phyloP scores from a whole-genome alignment of 257 asterid species.

The Nicotiana attenuata region DNA sequence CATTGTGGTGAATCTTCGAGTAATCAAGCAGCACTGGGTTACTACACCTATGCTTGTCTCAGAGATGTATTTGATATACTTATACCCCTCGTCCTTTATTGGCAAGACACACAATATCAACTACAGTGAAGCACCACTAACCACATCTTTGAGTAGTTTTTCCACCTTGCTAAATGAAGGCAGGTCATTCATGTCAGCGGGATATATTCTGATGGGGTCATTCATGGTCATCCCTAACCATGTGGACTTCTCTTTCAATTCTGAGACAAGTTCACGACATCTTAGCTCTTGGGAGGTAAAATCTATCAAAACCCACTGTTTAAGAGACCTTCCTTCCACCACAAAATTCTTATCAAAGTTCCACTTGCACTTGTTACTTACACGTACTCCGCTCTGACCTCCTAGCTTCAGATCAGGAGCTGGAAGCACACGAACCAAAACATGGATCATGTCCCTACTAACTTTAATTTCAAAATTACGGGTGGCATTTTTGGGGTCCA shows the following conservation, averaged over 20 bases:
- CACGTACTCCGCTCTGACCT: slow-evolving; percentile 28
- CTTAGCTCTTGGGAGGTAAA: slow-evolving; percentile 22
- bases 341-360: slow-evolving; percentile 42
- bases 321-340: slow-evolving; percentile 29
- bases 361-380: slow-evolving; percentile 50
- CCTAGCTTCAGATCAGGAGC: slow-evolving; percentile 52
- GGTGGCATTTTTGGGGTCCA: slow-evolving; percentile 1
- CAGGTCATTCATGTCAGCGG: slow-evolving; percentile 28
- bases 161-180: slow-evolving; percentile 17
- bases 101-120: slow-evolving; percentile 53
- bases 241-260: slow-evolving; percentile 25
- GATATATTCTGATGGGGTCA: slow-evolving; percentile 22
- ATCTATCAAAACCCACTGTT: slow-evolving; percentile 64
- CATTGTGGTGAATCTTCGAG: slow-evolving; percentile 9
- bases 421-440: slow-evolving; percentile 44
- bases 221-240: slow-evolving; percentile 40
- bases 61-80: slow-evolving; percentile 50
- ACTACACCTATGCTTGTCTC: slow-evolving; percentile 53
- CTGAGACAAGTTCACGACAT: slow-evolving; percentile 10
- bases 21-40: slow-evolving; percentile 48
- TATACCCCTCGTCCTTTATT: slow-evolving; percentile 35
- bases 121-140: slow-evolving; percentile 35
- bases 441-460: slow-evolving; percentile 41
- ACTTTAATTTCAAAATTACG: slow-evolving; percentile 32
- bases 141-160: slow-evolving; percentile 24